Evolutionary conservation across 208 protist genomes (phyloP), one percentile per base, ranked within the genome.

Genomic region (Leptomonas seymouri): DNA sequence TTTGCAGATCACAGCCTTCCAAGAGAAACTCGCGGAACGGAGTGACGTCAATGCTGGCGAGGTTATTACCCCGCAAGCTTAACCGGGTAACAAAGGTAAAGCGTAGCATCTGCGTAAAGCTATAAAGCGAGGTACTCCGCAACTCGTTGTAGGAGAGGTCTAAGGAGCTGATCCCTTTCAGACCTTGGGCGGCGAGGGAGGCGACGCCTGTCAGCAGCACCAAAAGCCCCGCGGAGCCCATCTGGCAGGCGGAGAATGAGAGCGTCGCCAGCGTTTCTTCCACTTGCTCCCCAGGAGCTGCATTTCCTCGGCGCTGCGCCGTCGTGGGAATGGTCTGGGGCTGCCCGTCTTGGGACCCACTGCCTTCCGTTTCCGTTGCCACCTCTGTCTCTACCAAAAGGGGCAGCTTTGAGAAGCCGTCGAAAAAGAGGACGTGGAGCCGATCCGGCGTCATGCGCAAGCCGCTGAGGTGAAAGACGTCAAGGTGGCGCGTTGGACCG

Each of bases 81-180:
- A 96, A 57, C 45, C 78, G 64, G 25, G 44, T 48, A 16, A 96
- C 58, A 46, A 57, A 61, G 5, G 91, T 94, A 9, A 77, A 75
- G 6, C 55, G 62, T 14, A 96, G 62, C 11, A 87, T 41, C 48
- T 75, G 71, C 21, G 83, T 59, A 16, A 96, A 49, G 79, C 78
- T 82, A 58, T 74, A 68, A 15, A 86, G 67, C 30, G 86, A 89
- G 18, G 34, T 50, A 15, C 63, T 54, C 34, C 69, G 69, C 15
- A 96, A 68, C 16, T 41, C 67, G 59, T 96, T 96, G 71, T 85
- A 93, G n/a, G 84, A 81, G 27, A 96, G 71, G 61, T 94, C 81
- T 6, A 96, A 71, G n/a, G 70, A 64, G 30, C 57, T 56, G 39
- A 81, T 71, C 31, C 34, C 15, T 15, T 34, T 31, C 28, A 64